Conservation (phyloP, 345 rosid species). For the Adansonia digitata region DNA sequence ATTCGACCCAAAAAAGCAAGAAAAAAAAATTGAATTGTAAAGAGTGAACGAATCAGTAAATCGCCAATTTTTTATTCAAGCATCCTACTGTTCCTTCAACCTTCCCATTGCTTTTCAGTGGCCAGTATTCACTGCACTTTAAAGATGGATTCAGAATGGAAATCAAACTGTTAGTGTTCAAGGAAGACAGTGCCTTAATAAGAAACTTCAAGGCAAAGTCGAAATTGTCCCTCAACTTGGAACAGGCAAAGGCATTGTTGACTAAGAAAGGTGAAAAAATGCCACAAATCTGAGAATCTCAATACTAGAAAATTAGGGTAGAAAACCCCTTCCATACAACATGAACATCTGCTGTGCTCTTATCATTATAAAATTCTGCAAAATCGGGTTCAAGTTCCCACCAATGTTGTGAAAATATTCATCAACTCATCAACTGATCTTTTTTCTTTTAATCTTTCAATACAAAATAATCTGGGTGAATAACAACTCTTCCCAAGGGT, state of each 20-base stretch:
- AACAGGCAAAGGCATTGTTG: background rate
- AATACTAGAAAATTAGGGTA: too few species aligned
- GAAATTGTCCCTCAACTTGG: background rate
- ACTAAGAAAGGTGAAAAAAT: background rate
- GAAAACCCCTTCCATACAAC: background rate
- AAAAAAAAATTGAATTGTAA: too few species aligned
- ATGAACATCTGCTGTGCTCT: background rate
- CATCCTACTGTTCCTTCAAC: background rate
- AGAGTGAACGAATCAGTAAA: too few species aligned
- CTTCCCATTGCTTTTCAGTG: background rate
- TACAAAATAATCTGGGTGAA: constrained; percentile 13
- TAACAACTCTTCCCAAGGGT: constrained; percentile 10
- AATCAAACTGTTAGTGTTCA: background rate
- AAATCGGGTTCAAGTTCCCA: constrained; percentile 33
- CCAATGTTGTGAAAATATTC: background rate
- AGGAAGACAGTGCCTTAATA: background rate
- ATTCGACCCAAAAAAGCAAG: too few species aligned
- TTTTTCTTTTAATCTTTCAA: background rate
- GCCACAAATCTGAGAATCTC: background rate
- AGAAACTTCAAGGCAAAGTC: too few species aligned
- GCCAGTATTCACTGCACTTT: too few species aligned
- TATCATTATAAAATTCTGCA: constrained; percentile 14
- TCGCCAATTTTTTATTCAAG: background rate
- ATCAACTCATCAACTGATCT: background rate
- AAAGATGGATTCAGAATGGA: background rate